A percentile compares a stretch with the other conserved stretches of the same genome.
Conservation (phyloP, 345 rosid genomes). For the Fremontodendron californicum region DNA sequence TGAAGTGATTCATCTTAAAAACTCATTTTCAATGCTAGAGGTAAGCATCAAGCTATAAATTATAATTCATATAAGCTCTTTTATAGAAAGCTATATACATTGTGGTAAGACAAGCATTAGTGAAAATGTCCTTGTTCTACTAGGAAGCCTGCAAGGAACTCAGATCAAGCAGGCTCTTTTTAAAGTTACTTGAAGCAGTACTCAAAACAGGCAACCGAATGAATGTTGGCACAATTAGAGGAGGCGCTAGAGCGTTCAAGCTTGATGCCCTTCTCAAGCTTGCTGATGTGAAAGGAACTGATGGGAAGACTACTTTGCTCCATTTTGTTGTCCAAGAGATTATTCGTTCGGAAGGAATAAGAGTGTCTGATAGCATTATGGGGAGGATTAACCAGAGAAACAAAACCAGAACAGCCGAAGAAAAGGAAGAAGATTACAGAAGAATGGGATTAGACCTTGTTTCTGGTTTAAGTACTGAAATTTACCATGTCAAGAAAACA, state of each 20-base stretch:
- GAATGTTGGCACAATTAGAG: conserved; percentile 94
- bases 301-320: conserved; percentile 80
- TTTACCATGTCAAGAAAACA: conserved; percentile 86
- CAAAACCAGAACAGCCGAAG: conserved; percentile 55
- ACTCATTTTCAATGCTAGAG: conserved; percentile 88
- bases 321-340: conserved; percentile 97
- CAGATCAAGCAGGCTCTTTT: conserved; percentile 81
- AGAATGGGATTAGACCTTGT: conserved; percentile 93
- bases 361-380: conserved; percentile 87
- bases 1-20: conserved; percentile 80
- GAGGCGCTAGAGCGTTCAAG: conserved; percentile 94
- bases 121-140: neutral
- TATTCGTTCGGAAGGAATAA: conserved; percentile 76
- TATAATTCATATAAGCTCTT: neutral
- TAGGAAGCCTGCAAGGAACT: conserved; percentile 99
- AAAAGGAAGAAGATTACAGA: conserved; percentile 82
- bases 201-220: conserved; percentile 94
- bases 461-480: conserved; percentile 72
- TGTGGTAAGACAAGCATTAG: neutral
- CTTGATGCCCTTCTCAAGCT: conserved; percentile 90
- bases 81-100: neutral
- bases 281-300: conserved; percentile 89
- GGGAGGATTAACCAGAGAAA: conserved; percentile 69
- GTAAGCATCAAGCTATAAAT: conserved; percentile 25
- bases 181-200: conserved; percentile 87